phyloP scores from a whole-genome alignment of 306 rosid species.

The Geum urbanum region DNA sequence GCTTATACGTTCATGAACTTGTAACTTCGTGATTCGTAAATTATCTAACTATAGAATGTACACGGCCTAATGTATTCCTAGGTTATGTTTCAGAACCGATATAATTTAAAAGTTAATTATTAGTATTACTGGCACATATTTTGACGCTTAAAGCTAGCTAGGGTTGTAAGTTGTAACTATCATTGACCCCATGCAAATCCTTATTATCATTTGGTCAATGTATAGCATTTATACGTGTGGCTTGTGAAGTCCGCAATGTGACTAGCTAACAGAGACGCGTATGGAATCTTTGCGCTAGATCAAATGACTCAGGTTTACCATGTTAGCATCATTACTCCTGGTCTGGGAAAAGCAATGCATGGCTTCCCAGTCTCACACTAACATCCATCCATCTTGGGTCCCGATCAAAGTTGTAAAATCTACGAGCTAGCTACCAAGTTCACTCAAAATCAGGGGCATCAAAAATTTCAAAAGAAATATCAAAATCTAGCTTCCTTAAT shows the following conservation, averaged over 20 bases:
- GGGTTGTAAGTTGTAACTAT: too few relatives aligned
- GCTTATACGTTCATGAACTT: too few relatives aligned
- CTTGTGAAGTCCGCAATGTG: neutral
- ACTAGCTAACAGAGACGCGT: neutral
- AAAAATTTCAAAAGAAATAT: neutral
- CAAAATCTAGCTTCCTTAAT: neutral
- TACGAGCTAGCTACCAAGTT: neutral
- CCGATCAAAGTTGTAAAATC: neutral
- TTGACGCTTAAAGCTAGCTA: too few relatives aligned
- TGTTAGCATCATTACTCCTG: neutral
- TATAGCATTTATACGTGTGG: neutral
- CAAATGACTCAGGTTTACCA: neutral
- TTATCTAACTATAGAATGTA: too few relatives aligned
- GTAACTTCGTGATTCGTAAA: too few relatives aligned
- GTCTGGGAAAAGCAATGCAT: conserved; percentile 5
- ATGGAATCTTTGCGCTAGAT: neutral
- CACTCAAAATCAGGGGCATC: neutral
- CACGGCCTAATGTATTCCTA: too few relatives aligned
- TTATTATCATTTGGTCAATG: neutral
- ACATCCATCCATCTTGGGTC: neutral
- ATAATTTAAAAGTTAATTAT: too few relatives aligned
- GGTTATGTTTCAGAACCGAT: too few relatives aligned
- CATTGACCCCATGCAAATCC: neutral
- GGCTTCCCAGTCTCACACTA: neutral
- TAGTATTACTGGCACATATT: too few relatives aligned